These are phyloP conservation scores for Hymenoscyphus linearis DNA, from an alignment of 2,329 filamentous ascomycete species.

Conservation along the genomic window DNA sequence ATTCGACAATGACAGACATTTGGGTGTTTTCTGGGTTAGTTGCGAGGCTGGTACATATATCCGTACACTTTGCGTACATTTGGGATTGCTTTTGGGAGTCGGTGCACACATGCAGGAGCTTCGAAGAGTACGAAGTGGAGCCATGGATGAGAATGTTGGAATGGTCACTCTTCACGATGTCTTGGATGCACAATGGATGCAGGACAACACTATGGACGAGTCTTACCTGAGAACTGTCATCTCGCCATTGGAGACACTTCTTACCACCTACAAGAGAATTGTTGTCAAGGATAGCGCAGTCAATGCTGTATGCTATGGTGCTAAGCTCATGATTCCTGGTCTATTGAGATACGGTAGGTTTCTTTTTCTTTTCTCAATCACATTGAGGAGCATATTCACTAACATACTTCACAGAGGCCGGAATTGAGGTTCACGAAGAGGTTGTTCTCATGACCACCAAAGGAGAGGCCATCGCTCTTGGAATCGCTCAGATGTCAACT, in stretches of 20 bases:
- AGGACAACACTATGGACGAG: constrained; percentile 95
- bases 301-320: constrained; percentile 97
- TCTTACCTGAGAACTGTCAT: constrained; percentile 88
- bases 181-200: constrained; percentile 90
- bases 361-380: background rate
- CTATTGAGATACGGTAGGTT: constrained; percentile 78
- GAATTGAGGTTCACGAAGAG: constrained; percentile 92
- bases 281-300: constrained; percentile 97
- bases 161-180: constrained; percentile 95
- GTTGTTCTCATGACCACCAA: constrained; percentile 98
- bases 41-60: constrained; percentile 99
- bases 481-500: constrained; percentile 95
- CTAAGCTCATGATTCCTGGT: constrained; percentile 98
- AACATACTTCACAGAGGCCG: constrained; percentile 57
- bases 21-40: constrained; percentile 98
- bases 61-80: constrained; percentile 92
- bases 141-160: constrained; percentile 85
- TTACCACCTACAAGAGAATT: constrained; percentile 91
- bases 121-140: constrained; percentile 85
- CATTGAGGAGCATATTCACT: constrained; percentile 13
- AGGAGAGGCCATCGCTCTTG: constrained; percentile 95
- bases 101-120: constrained; percentile 99
- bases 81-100: constrained; percentile 71
- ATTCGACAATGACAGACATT: constrained; percentile 96
- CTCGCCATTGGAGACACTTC: constrained; percentile 82